Base-by-base conservation (phyloP, 179 eudicot genomes). In the Nepenthes alata region DNA sequence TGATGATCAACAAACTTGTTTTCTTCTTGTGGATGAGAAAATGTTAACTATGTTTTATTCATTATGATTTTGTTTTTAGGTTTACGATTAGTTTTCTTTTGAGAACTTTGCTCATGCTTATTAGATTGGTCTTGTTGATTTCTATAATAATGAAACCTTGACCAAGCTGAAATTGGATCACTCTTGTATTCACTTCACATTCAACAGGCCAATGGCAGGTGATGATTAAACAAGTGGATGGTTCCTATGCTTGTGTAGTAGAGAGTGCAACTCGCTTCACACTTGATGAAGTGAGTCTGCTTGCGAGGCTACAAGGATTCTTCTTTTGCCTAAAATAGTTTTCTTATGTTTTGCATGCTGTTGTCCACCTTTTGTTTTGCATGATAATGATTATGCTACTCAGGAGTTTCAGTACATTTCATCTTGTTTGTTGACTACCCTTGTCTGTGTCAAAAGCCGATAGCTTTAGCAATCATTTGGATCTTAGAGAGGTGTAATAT, bases 151-250 rank as follows among this genome's bases (percentile, higher is more conserved):
- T 2, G 3, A 39, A 39, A 0, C 0, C 45, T 52, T 52, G 16
- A n/a, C 15, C n/a, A n/a, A 15, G 16, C 16, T 52, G 16, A 52
- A 5, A 50, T 10, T 50, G 14, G 5, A 52, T 52, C 13, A 2
- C 6, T 4, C 1, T 35, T 36, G 11, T 55, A 10, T 11, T 35
- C 11, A n/a, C 58, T 55, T 55, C 8, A 10, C 12, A 7, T 55
- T 55, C 6, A 61, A 61, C 87, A 93, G 98, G 95, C 73, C 98
- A 97, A 64, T 93, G 98, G 98, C 98, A 93, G 72, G 98, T 93
- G 80, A 93, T 93, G 98, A 80, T 93, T 76, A 90, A 79, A 77
- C 98, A 93, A 74, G 70, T 78, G 52, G 97, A 93, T 72, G 89
- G 84, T 70, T 93, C 98, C 16, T 93, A 64, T 70, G 97, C 87